Conservation (phyloP, 2,329 filamentous ascomycete species). For the Exophiala sideris region DNA sequence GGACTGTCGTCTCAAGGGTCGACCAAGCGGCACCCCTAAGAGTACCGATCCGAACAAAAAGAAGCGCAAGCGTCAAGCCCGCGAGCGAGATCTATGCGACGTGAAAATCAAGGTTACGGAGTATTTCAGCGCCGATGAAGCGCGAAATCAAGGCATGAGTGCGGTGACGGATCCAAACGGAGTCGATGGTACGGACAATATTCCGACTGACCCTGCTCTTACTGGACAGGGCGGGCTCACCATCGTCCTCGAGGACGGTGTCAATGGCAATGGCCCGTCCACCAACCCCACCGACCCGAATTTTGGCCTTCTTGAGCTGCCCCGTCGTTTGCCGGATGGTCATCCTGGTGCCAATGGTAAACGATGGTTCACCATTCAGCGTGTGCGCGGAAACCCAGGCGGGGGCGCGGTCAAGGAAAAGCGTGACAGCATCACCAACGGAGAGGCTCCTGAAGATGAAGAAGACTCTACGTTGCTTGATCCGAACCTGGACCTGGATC, state of each 20-base stretch:
- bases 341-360: conserved; percentile 51
- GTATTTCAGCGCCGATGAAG: conserved; percentile 59
- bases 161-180: conserved; percentile 29
- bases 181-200: conserved; percentile 29
- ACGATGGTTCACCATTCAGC: conserved; percentile 70
- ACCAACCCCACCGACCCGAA: conserved; percentile 19
- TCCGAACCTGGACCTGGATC: conserved; percentile 57
- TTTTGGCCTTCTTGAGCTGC: conserved; percentile 46
- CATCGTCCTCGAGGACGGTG: conserved; percentile 25
- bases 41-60: conserved; percentile 77
- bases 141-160: conserved; percentile 16
- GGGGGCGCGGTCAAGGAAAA: conserved; percentile 39
- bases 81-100: conserved; percentile 75
- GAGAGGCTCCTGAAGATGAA: conserved; percentile 54
- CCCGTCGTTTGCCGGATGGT: conserved; percentile 37
- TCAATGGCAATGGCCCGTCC: conserved; percentile 15
- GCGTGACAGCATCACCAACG: conserved; percentile 12
- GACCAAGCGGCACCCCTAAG: conserved; percentile 70
- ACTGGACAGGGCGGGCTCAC: conserved; percentile 28
- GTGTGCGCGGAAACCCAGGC: conserved; percentile 66
- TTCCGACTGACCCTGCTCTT: not conserved
- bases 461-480: conserved; percentile 39
- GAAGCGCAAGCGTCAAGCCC: conserved; percentile 72
- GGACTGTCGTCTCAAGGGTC: conserved; percentile 78
- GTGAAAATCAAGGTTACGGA: conserved; percentile 86